A percentile compares a stretch with the other conserved stretches of the same genome.
Conservation (phyloP, 768 basidiomycete species). For the Kwoniella sp. region DNA sequence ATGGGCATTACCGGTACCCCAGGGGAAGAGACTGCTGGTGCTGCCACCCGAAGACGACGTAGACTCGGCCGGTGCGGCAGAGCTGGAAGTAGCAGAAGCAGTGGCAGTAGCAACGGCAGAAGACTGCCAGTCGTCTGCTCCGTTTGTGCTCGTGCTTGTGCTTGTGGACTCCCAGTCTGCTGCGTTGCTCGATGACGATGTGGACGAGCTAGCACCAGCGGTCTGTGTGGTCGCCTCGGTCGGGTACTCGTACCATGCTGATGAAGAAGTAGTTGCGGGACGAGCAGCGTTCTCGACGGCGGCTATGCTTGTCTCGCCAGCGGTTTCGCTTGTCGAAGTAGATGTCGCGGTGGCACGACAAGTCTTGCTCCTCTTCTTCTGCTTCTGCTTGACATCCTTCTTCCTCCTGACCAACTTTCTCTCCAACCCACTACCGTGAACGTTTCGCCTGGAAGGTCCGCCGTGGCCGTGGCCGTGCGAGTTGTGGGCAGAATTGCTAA, state of each 20-base stretch:
- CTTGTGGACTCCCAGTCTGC: not conserved
- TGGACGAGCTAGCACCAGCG: slow-evolving; percentile 2
- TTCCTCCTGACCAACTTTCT: slow-evolving; percentile 21
- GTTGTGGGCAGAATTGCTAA: slow-evolving; percentile 10
- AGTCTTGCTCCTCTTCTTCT: slow-evolving; percentile 5
- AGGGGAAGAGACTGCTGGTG: slow-evolving; percentile 19
- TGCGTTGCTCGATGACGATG: slow-evolving; percentile 5
- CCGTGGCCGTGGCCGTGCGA: slow-evolving; percentile 10
- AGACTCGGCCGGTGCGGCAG: slow-evolving; percentile 15
- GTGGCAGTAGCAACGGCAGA: slow-evolving; percentile 2
- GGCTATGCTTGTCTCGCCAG: not conserved
- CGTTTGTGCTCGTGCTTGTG: too few species aligned
- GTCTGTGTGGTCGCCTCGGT: slow-evolving; percentile 6
- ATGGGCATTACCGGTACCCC: slow-evolving; percentile 19
- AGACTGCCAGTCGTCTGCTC: not conserved
- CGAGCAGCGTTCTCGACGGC: slow-evolving; percentile 15
- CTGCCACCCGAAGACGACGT: slow-evolving; percentile 19
- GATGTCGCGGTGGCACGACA: slow-evolving; percentile 10
- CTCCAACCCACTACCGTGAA: slow-evolving; percentile 2
- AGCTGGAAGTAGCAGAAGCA: slow-evolving; percentile 8
- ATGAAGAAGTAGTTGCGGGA: not conserved
- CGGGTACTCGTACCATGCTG: slow-evolving; percentile 3
- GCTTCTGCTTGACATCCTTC: slow-evolving; percentile 9
- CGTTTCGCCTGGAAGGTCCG: slow-evolving; percentile 1
- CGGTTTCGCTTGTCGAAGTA: slow-evolving; percentile 5